Evolutionary conservation across 257 asterid species (phyloP), one percentile per base, ranked within the genome.

Genomic region (Fraxinus pennsylvanica): DNA sequence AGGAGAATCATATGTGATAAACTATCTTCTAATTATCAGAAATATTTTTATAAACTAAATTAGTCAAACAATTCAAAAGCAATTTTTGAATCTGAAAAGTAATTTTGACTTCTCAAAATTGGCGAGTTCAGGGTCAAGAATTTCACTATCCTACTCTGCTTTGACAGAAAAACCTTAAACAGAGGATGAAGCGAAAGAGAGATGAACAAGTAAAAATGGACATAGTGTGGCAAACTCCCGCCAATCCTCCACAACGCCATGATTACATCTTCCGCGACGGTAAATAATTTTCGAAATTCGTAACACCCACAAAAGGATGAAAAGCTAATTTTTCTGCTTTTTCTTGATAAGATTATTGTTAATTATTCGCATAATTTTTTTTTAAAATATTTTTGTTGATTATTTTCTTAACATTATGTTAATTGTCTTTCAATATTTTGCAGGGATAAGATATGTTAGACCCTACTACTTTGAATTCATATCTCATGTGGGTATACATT

Each of bases 391-490:
- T 71, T 66, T 61, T 45, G 4, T 33, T 3, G 10, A 17, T 9
- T 68, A 5, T 36, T 47, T 72, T 10, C n/a, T 15, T 47, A 7
- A 10, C 50, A 50, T 69, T 43, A n/a, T 57, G 30, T 36, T 15
- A 50, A 12, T 32, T 68, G 30, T 54, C n/a, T 82, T 76, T 71
- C 35, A 35, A 76, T 78, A 47, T 68, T 65, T n/a, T 66, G 77
- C 93, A 92, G 99, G 99, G 59, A 87, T 96, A 76, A 89, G 99
- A 80, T 96, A 93, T 77, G 97, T 96, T 45, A 86, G 74, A 61
- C 98, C 99, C n/a, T 96, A 93, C 88, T 88, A 91, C 83, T 96
- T 96, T 81, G 99, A 96, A 89, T 96, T 96, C 92, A 89, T 93
- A 68, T 84, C 95, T 72, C 97, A 92, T 82, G 98, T 93, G 81